phyloP scores from a whole-genome alignment of 805 yeast species.

The Sugiyamaella lignohabitans region DNA sequence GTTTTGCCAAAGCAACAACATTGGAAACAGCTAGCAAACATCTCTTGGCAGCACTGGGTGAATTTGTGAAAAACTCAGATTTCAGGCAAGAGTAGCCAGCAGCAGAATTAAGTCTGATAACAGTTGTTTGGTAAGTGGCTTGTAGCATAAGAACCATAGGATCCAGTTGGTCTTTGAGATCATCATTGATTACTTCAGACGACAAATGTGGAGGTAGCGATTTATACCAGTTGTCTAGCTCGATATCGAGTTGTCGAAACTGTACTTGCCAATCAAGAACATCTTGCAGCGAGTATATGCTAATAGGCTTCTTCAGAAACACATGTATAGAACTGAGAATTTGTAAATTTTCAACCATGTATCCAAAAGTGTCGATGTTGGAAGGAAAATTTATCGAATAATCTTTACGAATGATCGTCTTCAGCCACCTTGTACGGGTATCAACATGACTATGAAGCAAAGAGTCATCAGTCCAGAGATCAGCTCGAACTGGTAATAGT shows the following conservation, averaged over 20 bases:
- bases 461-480: constrained; percentile 8
- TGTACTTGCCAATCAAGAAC: constrained; percentile 24
- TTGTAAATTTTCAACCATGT: constrained; percentile 19
- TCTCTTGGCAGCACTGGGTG: constrained; percentile 20
- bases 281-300: constrained; percentile 20
- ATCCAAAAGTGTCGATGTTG: constrained; percentile 18
- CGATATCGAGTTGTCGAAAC: constrained; percentile 18
- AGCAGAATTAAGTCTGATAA: constrained; percentile 24
- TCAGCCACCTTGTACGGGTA: constrained; percentile 13
- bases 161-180: constrained; percentile 1
- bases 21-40: constrained; percentile 20
- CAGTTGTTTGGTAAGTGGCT: constrained; percentile 21
- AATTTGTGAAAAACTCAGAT: constrained; percentile 20
- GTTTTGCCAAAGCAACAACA: constrained; percentile 18
- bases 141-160: constrained; percentile 20
- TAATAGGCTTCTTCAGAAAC: constrained; percentile 22
- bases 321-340: constrained; percentile 23
- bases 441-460: not conserved
- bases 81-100: constrained; percentile 24
- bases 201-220: constrained; percentile 12
- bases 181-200: constrained; percentile 3
- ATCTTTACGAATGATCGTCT: constrained; percentile 5
- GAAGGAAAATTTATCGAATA: constrained; percentile 3
- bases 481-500: constrained; percentile 16
- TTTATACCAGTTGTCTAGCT: constrained; percentile 22